Conservation (phyloP, 2,329 filamentous ascomycete genomes). For the Coleophoma cylindrospora region DNA sequence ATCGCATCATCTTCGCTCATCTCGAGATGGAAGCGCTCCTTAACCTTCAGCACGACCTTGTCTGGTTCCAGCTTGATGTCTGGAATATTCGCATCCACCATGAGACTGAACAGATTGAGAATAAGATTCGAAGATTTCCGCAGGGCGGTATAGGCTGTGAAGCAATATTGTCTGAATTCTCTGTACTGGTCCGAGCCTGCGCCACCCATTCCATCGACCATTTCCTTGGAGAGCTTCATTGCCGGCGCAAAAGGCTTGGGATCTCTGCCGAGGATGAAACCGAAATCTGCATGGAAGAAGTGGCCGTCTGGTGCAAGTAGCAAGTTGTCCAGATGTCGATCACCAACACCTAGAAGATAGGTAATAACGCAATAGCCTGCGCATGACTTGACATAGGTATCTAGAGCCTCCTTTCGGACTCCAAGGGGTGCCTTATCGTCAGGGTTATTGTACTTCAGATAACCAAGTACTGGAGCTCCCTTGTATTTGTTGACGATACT, state of each 20-base stretch:
- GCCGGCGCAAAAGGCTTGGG: conserved; percentile 95
- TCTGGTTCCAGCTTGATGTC: conserved; percentile 91
- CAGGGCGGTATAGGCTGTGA: conserved; percentile 87
- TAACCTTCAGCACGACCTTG: conserved; percentile 90
- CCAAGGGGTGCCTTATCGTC: conserved; percentile 77
- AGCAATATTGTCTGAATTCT: conserved; percentile 92
- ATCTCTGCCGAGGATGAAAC: conserved; percentile 94
- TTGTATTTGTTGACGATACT: conserved; percentile 81
- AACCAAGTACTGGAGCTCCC: conserved; percentile 67
- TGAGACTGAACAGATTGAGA: conserved; percentile 89
- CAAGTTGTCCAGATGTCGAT: conserved; percentile 92
- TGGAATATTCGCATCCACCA: conserved; percentile 96
- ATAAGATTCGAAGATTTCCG: conserved; percentile 88
- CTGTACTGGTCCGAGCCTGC: conserved; percentile 74
- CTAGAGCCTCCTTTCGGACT: conserved; percentile 86
- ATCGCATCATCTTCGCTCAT: conserved; percentile 90
- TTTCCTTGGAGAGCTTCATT: conserved; percentile 96
- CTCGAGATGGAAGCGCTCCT: conserved; percentile 90
- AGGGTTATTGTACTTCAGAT: conserved; percentile 84
- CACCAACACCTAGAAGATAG: conserved; percentile 92
- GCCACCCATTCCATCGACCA: conserved; percentile 98
- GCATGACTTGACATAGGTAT: conserved; percentile 93
- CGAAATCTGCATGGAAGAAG: conserved; percentile 98
- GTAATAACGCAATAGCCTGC: conserved; percentile 98
- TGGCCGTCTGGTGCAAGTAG: conserved; percentile 84